Conservation (phyloP, 2,329 filamentous ascomycete species). For the Blastomyces parvus region DNA sequence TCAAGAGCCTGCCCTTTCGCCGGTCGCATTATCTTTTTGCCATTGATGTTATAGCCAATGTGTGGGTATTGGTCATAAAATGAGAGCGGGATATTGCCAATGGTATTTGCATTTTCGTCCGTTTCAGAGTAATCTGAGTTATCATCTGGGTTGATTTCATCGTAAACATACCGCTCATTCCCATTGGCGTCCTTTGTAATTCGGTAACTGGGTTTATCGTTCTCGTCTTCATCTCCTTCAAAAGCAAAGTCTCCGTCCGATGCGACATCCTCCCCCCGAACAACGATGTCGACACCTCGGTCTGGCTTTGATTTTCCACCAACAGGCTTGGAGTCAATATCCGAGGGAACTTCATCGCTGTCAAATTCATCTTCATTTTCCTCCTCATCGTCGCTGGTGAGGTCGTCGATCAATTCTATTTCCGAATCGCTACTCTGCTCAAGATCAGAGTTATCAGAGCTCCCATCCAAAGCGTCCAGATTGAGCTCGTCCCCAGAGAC, state of each 20-base stretch:
- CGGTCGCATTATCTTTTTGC: conserved; percentile 93
- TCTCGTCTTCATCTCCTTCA: conserved; percentile 25
- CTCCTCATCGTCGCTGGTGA: conserved; percentile 41
- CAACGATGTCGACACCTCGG: conserved; percentile 14
- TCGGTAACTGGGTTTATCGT: conserved; percentile 45
- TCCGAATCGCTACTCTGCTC: conserved; percentile 33
- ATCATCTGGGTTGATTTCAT: conserved; percentile 88
- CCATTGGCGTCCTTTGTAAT: conserved; percentile 78
- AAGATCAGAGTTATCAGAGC: conserved; percentile 34
- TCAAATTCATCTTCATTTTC: conserved; percentile 42
- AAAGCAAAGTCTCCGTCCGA: conserved; percentile 27
- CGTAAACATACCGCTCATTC: conserved; percentile 79
- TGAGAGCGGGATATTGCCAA: conserved; percentile 83
- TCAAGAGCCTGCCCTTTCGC: conserved; percentile 90
- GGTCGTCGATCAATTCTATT: conserved; percentile 49
- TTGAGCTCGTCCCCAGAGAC: conserved; percentile 54
- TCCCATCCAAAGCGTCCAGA: conserved; percentile 34
- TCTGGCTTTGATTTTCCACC: conserved; percentile 27
- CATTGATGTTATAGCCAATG: conserved; percentile 98
- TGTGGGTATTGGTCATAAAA: conserved; percentile 98
- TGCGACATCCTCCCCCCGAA: conserved; percentile 22
- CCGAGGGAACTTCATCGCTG: conserved; percentile 43
- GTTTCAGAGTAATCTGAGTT: conserved; percentile 92
- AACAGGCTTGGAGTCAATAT: conserved; percentile 33
- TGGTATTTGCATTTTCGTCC: conserved; percentile 72